phyloP scores from a whole-genome alignment of 345 rosid species.

The Chamaenerion angustifolium region DNA sequence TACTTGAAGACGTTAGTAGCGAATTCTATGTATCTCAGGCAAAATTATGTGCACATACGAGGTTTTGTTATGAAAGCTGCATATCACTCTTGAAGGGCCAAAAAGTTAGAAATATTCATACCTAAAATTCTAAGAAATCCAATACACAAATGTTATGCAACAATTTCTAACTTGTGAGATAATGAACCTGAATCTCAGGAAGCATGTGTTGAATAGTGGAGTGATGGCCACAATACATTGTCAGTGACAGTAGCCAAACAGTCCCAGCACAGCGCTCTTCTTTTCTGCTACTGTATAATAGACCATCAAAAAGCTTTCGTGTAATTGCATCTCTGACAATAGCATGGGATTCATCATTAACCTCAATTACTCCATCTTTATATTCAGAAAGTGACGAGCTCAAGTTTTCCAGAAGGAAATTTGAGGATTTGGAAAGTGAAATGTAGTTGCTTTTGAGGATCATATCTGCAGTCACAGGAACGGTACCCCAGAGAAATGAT shows the following conservation, averaged over 20 bases:
- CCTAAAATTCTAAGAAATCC: too few relatives aligned
- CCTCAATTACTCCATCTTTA: conserved; percentile 27
- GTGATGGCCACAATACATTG: conserved; percentile 84
- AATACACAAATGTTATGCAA: too few relatives aligned
- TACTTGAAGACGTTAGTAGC: too few relatives aligned
- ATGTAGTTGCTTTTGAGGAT: conserved; percentile 79
- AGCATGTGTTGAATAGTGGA: conserved; percentile 73
- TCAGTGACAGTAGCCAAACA: conserved; percentile 82
- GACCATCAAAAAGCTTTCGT: conserved; percentile 69
- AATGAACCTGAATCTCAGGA: conserved; percentile 84
- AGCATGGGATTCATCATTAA: conserved; percentile 31
- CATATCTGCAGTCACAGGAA: conserved; percentile 76
- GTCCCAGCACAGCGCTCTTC: conserved; percentile 98
- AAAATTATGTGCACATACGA: too few relatives aligned
- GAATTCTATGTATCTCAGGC: too few relatives aligned
- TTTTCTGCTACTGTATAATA: conserved; percentile 74
- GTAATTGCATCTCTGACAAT: conserved; percentile 48
- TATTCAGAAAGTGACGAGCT: conserved; percentile 30
- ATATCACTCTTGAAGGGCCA: too few relatives aligned
- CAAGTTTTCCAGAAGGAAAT: conserved; percentile 71
- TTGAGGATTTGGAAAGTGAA: conserved; percentile 77
- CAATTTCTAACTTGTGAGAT: conserved; percentile 6
- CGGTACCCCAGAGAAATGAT: conserved; percentile 87
- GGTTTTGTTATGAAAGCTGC: too few relatives aligned
- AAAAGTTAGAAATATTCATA: too few relatives aligned